Percentiles rank a stretch among this genome's conserved stretches.
Conservation (phyloP, 495 filamentous ascomycete species). For the Talaromyces borbonicus region DNA sequence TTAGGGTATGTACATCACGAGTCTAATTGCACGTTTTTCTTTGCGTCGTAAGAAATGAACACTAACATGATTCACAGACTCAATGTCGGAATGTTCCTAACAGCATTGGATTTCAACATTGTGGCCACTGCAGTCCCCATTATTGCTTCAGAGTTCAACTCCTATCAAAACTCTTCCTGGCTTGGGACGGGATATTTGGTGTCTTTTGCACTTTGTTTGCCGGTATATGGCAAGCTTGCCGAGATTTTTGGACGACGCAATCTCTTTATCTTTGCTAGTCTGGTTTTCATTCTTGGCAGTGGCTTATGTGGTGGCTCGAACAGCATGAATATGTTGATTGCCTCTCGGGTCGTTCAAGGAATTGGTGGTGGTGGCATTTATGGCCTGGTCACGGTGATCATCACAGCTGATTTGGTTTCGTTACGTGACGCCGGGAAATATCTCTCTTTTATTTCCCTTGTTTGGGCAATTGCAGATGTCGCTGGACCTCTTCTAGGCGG, state of each 20-base stretch:
- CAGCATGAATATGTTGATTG: conserved; percentile 19
- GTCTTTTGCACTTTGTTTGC: conserved; percentile 5
- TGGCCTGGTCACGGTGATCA: conserved; percentile 1
- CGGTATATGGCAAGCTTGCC: conserved; percentile 27
- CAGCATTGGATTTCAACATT: conserved; percentile 20
- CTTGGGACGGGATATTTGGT: conserved; percentile 2
- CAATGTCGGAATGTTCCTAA: conserved; percentile 3
- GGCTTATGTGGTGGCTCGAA: conserved; percentile 26
- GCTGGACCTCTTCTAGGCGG: not conserved
- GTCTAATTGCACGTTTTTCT: not conserved
- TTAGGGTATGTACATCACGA: not conserved
- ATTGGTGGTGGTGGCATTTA: conserved; percentile 15
- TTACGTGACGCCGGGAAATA: not conserved
- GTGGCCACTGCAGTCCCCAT: conserved; percentile 41
- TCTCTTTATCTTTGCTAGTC: conserved; percentile 25
- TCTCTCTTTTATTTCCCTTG: not conserved
- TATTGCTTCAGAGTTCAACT: conserved; percentile 35
- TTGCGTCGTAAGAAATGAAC: not conserved
- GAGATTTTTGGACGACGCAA: conserved; percentile 40
- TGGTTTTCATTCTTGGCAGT: conserved; percentile 33
- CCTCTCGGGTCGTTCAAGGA: conserved; percentile 13
- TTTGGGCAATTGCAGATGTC: conserved; percentile 1
- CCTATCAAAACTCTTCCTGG: not conserved
- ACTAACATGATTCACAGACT: not conserved
- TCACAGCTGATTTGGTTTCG: not conserved